These are phyloP conservation scores for Teratosphaeria zuluensis DNA, from an alignment of 2,329 filamentous ascomycete genomes.

Conservation along the genomic window DNA sequence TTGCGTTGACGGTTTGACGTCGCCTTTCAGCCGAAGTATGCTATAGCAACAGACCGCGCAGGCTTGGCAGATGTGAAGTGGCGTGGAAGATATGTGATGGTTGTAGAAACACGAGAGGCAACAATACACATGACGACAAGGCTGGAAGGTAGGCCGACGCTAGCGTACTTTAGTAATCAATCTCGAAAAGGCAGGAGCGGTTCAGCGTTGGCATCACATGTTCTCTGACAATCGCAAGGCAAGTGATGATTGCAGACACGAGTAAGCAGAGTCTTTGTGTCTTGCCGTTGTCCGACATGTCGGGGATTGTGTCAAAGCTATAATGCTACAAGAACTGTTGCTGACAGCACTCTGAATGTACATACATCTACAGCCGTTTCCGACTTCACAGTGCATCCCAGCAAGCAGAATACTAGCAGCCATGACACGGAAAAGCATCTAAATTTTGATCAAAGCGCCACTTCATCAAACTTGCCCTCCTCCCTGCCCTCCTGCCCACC, in stretches of 20 bases:
- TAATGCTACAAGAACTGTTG: background rate
- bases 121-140: background rate
- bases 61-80: background rate
- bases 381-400: background rate
- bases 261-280: background rate
- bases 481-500: background rate
- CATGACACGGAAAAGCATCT: background rate
- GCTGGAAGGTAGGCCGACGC: background rate
- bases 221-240: background rate
- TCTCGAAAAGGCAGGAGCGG: background rate
- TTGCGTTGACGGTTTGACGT: background rate
- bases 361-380: background rate
- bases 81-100: background rate
- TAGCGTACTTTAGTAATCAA: background rate
- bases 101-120: background rate
- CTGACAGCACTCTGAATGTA: background rate
- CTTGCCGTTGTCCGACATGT: background rate
- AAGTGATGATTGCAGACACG: background rate
- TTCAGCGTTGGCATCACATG: background rate
- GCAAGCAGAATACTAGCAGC: background rate
- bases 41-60: background rate
- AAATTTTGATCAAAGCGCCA: constrained; percentile 5
- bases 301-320: background rate
- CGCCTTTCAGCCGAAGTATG: background rate
- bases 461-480: constrained; percentile 15